phyloP scores from a whole-genome alignment of 306 rosid species.

The Cyamopsis tetragonoloba region DNA sequence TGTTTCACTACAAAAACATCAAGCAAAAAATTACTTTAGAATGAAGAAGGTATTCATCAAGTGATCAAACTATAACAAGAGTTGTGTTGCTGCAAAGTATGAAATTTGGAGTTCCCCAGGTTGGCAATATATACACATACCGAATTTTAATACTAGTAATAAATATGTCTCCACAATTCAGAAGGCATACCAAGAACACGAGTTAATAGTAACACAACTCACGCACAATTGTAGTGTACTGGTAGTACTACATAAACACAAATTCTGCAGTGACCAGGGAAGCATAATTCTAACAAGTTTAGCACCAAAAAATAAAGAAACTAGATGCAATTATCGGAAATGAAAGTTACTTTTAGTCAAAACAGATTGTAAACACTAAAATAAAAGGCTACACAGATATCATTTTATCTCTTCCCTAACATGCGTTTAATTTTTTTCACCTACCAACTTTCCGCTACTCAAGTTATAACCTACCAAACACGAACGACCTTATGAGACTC shows the following conservation, averaged over 20 bases:
- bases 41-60: background rate
- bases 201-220: background rate
- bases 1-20: too few relatives aligned
- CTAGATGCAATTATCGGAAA: background rate
- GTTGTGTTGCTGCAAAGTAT: background rate
- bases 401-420: background rate
- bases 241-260: background rate
- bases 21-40: background rate
- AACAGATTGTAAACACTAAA: background rate
- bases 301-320: background rate
- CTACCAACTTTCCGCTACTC: background rate
- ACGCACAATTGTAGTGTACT: background rate
- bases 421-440: background rate
- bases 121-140: background rate
- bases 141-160: too few relatives aligned
- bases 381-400: background rate
- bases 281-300: background rate
- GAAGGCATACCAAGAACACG: background rate
- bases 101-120: background rate
- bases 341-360: background rate
- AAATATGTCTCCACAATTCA: too few relatives aligned
- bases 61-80: background rate
- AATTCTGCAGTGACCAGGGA: background rate
- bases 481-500: background rate
- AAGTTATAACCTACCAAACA: slow-evolving; percentile 11